These are phyloP conservation scores for Lecanosticta acicola DNA, from an alignment of 2,329 filamentous ascomycete genomes.

Conservation along the genomic window DNA sequence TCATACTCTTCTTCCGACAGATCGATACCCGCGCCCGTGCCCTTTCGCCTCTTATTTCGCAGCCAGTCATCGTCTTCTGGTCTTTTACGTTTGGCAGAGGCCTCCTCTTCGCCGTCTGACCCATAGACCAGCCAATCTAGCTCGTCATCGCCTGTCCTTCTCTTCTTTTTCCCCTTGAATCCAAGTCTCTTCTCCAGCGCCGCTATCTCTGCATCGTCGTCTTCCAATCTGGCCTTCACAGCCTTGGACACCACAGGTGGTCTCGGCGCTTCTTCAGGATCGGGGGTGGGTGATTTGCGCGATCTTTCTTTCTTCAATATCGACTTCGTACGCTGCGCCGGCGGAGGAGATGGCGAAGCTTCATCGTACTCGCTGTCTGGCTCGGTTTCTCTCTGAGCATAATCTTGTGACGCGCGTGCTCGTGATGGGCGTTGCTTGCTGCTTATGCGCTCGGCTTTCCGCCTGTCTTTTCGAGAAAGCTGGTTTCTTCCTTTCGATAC, in stretches of 20 bases:
- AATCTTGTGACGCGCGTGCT: conserved; percentile 1
- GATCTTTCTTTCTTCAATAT: conserved; percentile 5
- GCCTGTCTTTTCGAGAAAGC: conserved; percentile 39
- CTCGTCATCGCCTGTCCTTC: conserved; percentile 71
- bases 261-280: conserved; percentile 6
- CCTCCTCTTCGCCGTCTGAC: conserved; percentile 47
- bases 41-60: conserved; percentile 52
- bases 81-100: conserved; percentile 50
- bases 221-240: conserved; percentile 53
- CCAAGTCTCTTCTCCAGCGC: conserved; percentile 83
- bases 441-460: conserved; percentile 59
- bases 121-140: conserved; percentile 67
- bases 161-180: conserved; percentile 69
- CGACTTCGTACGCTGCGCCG: conserved; percentile 6
- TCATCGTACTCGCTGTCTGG: neutral
- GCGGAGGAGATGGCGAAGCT: neutral
- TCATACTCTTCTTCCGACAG: conserved; percentile 25
- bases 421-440: conserved; percentile 47
- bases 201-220: conserved; percentile 85
- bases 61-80: conserved; percentile 58
- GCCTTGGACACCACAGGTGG: conserved; percentile 12
- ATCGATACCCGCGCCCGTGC: conserved; percentile 28
- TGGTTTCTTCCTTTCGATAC: conserved; percentile 18
- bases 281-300: conserved; percentile 1
- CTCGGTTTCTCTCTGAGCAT: neutral